Evolutionary conservation across 352 stramenopile genomes (phyloP).

Genomic region (Peronospora destructor): DNA sequence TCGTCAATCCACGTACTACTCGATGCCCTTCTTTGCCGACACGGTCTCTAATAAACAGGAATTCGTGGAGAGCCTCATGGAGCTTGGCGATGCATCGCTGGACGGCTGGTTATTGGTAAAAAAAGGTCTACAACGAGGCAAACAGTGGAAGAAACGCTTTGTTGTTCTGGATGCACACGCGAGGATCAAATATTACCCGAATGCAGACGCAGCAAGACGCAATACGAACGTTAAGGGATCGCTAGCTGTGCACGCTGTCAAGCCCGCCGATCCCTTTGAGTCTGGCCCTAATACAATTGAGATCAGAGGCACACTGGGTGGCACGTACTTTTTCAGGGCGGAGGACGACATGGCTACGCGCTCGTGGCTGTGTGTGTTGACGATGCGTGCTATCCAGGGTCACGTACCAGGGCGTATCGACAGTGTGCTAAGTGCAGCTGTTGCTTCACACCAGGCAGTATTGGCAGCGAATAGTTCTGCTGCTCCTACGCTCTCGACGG

Average conservation of each 20-base stretch:
- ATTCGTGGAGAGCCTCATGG: conserved; percentile 60
- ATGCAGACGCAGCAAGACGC: conserved; percentile 64
- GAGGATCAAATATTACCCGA: conserved; percentile 74
- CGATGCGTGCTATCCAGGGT: conserved; percentile 73
- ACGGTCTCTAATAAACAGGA: conserved; percentile 67
- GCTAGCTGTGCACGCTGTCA: conserved; percentile 67
- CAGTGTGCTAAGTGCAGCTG: conserved; percentile 36
- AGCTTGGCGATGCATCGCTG: conserved; percentile 58
- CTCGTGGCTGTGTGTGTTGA: conserved; percentile 77
- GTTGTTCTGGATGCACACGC: conserved; percentile 69
- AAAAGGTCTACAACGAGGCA: conserved; percentile 56
- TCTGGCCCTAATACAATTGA: conserved; percentile 74
- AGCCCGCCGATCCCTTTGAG: conserved; percentile 61
- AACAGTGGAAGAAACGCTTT: conserved; percentile 83
- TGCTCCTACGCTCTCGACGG: conserved; percentile 4
- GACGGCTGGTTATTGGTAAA: conserved; percentile 80
- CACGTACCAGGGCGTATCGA: conserved; percentile 62
- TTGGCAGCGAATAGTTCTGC: conserved; percentile 4
- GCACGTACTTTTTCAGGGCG: conserved; percentile 75
- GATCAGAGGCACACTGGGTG: conserved; percentile 62
- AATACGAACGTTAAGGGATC: conserved; percentile 77
- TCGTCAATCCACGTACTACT: conserved; percentile 63
- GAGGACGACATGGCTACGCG: conserved; percentile 72
- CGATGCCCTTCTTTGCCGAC: conserved; percentile 72
- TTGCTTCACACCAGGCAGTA: conserved; percentile 13